A percentile compares a stretch with the other conserved stretches of the same genome.
These are phyloP conservation scores for Podospora conica DNA, from an alignment of 495 filamentous ascomycete species.

Conservation along the genomic window DNA sequence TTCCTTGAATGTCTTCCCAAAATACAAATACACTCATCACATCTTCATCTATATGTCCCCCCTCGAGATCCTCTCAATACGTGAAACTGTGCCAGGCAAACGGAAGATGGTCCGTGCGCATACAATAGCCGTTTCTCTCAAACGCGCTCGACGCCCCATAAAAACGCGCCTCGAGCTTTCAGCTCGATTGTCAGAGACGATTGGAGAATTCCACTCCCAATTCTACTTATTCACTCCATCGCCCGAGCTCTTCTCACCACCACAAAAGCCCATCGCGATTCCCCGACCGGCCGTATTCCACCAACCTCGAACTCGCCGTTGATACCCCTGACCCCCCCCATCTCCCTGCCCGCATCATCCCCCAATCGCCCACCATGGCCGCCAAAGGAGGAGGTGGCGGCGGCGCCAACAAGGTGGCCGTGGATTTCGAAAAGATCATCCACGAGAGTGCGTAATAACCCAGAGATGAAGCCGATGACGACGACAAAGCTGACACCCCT, in stretches of 20 bases:
- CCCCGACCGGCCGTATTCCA: not conserved
- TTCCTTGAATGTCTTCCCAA: not conserved
- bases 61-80: too few relatives aligned
- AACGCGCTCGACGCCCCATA: not conserved
- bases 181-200: not conserved
- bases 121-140: not conserved
- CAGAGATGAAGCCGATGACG: too few relatives aligned
- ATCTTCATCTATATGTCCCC: too few relatives aligned
- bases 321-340: not conserved
- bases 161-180: not conserved
- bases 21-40: too few relatives aligned
- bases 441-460: slow-evolving; percentile 44
- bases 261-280: not conserved
- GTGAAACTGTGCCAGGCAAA: too few relatives aligned
- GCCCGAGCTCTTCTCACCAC: not conserved
- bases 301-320: not conserved
- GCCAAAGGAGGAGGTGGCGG: slow-evolving; percentile 28
- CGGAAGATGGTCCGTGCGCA: not conserved
- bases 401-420: slow-evolving; percentile 35
- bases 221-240: not conserved
- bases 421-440: slow-evolving; percentile 62
- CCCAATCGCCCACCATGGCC: slow-evolving; percentile 17
- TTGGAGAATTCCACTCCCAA: not conserved
- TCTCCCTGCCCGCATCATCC: not conserved
- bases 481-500: not conserved